Evolutionary conservation across 352 stramenopile species (phyloP), one percentile per base, ranked within the genome.

Genomic region (Saprolegnia parasitica): DNA sequence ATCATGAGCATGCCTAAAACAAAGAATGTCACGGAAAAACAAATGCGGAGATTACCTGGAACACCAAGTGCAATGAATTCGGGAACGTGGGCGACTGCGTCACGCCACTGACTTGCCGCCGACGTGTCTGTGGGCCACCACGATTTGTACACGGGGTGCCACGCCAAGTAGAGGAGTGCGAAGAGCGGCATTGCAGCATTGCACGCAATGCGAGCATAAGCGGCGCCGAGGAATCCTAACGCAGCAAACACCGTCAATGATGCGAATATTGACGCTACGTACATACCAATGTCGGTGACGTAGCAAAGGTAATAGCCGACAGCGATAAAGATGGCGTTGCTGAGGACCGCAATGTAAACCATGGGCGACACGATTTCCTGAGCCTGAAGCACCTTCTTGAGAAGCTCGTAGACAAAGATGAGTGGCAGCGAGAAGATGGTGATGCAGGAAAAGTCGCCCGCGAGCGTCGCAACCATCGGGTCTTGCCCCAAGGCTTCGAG

Each of bases 1-100:
- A 93, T 81, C 80, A 91, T 90, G 61, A 83, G 78, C 82, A 87
- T 84, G 32, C 80, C 58, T 66, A 54, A 24, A 5, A 0, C 18
- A 20, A 29, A 10, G n/a, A 20, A n/a, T 42, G 29, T 39, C 8
- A 23, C 46, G 24, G 57, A 23, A 49, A 66, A n/a, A 10, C 20
- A n/a, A n/a, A n/a, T n/a, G n/a, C n/a, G n/a, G n/a, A n/a, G 20
- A 10, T n/a, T 68, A 35, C 63, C 82, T 4, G 83, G 86, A 6
- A 91, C 71, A 15, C 83, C 86, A 9, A 93, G 32, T 5, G 21
- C 29, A 24, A 74, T 67, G 47, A 73, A 73, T 42, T 68, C 60
- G 32, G 39, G n/a, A 0, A 73, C 47, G 26, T 73, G 60, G 18
- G 29, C 60, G 9, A 70, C n/a, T 9, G 68, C 68, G 18, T 40